These are phyloP conservation scores for Globisporangium alternatum DNA, from an alignment of 352 stramenopile genomes.

Conservation along the genomic window DNA sequence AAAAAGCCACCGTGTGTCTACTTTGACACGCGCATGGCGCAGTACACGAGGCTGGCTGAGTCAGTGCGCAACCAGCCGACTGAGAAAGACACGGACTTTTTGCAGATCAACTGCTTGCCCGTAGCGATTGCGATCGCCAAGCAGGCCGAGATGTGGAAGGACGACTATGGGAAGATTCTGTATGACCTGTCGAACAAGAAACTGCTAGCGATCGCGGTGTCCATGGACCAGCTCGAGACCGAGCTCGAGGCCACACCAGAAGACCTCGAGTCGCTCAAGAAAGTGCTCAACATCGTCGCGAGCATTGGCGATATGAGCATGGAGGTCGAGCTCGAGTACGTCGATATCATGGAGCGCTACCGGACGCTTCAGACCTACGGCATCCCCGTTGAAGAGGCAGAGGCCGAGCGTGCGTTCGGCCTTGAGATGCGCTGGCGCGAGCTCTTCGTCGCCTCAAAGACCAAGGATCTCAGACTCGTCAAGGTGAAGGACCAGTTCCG, in stretches of 20 bases:
- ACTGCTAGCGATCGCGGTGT: constrained; percentile 61
- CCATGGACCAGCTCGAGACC: constrained; percentile 75
- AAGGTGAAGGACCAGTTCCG: constrained; percentile 95
- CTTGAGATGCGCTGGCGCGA: constrained; percentile 84
- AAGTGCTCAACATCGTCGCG: constrained; percentile 91
- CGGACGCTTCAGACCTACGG: constrained; percentile 80
- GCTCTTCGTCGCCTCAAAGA: constrained; percentile 85
- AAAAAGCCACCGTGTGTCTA: constrained; percentile 93
- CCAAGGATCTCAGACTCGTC: constrained; percentile 91
- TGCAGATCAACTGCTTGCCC: constrained; percentile 91
- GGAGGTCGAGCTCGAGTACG: constrained; percentile 94
- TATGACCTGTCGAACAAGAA: constrained; percentile 86
- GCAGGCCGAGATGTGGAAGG: constrained; percentile 93
- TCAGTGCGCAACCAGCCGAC: constrained; percentile 86
- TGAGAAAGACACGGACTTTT: constrained; percentile 93
- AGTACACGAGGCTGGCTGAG: constrained; percentile 88
- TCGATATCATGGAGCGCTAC: constrained; percentile 92
- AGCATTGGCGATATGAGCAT: constrained; percentile 86
- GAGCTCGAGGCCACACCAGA: constrained; percentile 78
- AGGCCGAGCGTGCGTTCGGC: constrained; percentile 68
- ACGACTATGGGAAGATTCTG: constrained; percentile 92
- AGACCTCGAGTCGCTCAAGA: constrained; percentile 93
- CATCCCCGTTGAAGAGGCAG: constrained; percentile 67
- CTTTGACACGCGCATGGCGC: constrained; percentile 92
- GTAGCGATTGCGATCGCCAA: constrained; percentile 89